These are phyloP conservation scores for Ananas comosus DNA, from an alignment of 176 grass and related monocot genomes.

Conservation along the genomic window DNA sequence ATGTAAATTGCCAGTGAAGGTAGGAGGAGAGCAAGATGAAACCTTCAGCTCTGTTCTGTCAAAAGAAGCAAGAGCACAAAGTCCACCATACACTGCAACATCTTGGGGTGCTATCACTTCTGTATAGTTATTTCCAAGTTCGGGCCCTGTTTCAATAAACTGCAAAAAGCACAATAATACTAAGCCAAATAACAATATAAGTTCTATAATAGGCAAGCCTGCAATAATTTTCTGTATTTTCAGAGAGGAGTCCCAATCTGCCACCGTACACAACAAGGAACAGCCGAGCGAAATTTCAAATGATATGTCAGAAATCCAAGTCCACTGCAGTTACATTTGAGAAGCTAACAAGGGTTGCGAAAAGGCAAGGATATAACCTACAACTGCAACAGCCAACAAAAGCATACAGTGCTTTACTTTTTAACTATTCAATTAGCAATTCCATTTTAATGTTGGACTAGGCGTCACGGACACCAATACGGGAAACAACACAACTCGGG, in stretches of 20 bases:
- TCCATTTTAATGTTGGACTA: too few species aligned
- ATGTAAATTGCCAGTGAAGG: background rate
- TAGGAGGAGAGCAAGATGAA: constrained; percentile 1
- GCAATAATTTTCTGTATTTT: constrained; percentile 1
- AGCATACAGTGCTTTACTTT: too few species aligned
- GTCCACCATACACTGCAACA: constrained; percentile 89
- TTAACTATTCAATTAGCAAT: too few species aligned
- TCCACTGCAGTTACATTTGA: too few species aligned
- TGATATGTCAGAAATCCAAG: too few species aligned
- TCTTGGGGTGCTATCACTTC: constrained; percentile 96
- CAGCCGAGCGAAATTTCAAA: too few species aligned
- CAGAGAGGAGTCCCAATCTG: background rate
- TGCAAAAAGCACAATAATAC: constrained; percentile 11
- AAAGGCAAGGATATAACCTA: too few species aligned
- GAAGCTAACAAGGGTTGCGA: too few species aligned
- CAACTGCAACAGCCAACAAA: too few species aligned
- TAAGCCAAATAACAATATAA: background rate
- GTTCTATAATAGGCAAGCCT: background rate
- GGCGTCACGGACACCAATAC: too few species aligned
- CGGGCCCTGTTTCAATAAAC: constrained; percentile 89
- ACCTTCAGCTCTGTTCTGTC: constrained; percentile 98
- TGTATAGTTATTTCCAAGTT: constrained; percentile 83
- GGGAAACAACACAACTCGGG: too few species aligned
- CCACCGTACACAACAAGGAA: too few species aligned
- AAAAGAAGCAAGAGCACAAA: constrained; percentile 97